Conservation (phyloP, 2,329 filamentous ascomycete genomes). For the Phaeoacremonium minimum region DNA sequence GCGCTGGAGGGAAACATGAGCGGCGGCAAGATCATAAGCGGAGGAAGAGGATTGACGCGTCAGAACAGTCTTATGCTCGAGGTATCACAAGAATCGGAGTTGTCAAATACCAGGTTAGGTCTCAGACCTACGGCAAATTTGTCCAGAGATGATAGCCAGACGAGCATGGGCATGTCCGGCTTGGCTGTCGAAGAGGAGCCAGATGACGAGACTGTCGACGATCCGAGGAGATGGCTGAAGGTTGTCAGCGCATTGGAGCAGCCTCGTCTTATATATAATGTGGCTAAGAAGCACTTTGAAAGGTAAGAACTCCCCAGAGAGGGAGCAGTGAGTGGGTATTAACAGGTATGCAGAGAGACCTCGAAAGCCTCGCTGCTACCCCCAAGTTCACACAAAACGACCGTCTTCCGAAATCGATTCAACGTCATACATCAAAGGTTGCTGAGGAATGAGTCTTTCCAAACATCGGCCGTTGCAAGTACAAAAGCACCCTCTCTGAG, state of each 20-base stretch:
- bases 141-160: constrained; percentile 56
- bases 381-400: constrained; percentile 73
- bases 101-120: constrained; percentile 51
- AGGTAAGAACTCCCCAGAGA: constrained; percentile 39
- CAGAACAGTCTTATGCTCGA: constrained; percentile 64
- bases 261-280: constrained; percentile 73
- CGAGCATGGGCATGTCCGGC: constrained; percentile 60
- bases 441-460: constrained; percentile 89
- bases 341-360: constrained; percentile 42
- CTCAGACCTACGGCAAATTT: constrained; percentile 40
- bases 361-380: constrained; percentile 70
- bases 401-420: constrained; percentile 84
- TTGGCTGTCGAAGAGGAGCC: constrained; percentile 48
- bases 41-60: constrained; percentile 50
- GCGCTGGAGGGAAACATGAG: constrained; percentile 83
- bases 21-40: constrained; percentile 65
- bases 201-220: constrained; percentile 56
- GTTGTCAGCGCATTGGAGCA: constrained; percentile 82
- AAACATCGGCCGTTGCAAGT: constrained; percentile 70
- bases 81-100: constrained; percentile 42
- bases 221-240: constrained; percentile 79
- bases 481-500: constrained; percentile 50
- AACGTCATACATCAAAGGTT: constrained; percentile 89
- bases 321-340: neutral
- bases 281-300: constrained; percentile 86